Conservation (phyloP, 2,329 filamentous ascomycete species). For the Ceratocystis smalleyi region DNA sequence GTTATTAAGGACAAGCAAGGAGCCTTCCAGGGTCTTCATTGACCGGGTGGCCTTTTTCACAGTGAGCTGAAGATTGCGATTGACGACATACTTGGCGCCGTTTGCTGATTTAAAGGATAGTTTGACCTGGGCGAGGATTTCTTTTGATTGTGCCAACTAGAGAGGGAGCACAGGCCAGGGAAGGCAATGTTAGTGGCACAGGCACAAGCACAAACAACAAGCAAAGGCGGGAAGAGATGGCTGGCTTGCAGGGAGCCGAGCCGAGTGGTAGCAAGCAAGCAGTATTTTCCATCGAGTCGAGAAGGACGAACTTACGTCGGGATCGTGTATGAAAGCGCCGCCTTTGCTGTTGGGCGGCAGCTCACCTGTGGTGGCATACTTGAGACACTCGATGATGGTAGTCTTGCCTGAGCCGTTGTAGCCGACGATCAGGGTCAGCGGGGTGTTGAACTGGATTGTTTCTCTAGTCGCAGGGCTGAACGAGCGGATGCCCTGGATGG, state of each 20-base stretch:
- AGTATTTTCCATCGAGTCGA: not conserved
- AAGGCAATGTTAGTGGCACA: not conserved
- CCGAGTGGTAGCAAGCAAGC: not conserved
- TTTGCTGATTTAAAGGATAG: slow-evolving; percentile 70
- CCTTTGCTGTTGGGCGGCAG: slow-evolving; percentile 81
- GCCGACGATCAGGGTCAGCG: slow-evolving; percentile 88
- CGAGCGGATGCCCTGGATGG: slow-evolving; percentile 68
- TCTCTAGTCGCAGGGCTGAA: slow-evolving; percentile 64
- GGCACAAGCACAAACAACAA: no score
- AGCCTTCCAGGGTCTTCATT: slow-evolving; percentile 73
- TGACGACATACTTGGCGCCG: slow-evolving; percentile 65
- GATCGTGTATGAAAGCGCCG: slow-evolving; percentile 91
- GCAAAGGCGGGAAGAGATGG: no score
- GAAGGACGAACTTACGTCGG: slow-evolving; percentile 42
- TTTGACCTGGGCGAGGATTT: slow-evolving; percentile 82
- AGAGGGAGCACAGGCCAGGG: not conserved
- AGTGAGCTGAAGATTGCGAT: slow-evolving; percentile 68
- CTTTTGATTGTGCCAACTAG: slow-evolving; percentile 34
- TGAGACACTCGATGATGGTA: slow-evolving; percentile 96
- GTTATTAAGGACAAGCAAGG: slow-evolving; percentile 57
- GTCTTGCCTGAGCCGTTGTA: slow-evolving; percentile 97
- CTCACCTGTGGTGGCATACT: slow-evolving; percentile 91
- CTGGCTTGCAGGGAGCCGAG: no score
- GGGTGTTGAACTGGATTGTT: slow-evolving; percentile 74
- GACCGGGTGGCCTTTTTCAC: slow-evolving; percentile 65